These are phyloP conservation scores for Fusarium miscanthi DNA, from an alignment of 2,329 filamentous ascomycete genomes.

Conservation along the genomic window DNA sequence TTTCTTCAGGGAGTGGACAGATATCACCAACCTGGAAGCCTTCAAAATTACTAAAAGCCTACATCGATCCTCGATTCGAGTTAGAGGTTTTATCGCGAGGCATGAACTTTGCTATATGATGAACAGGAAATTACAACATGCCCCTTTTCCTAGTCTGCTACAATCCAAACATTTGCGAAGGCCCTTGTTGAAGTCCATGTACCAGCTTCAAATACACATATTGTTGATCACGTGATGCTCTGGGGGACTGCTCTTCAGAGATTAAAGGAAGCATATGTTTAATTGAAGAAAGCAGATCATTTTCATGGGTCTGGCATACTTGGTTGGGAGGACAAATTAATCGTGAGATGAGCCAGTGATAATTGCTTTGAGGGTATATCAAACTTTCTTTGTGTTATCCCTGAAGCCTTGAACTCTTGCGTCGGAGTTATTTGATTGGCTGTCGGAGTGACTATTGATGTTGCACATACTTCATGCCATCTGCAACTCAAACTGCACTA, in stretches of 20 bases:
- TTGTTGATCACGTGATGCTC: not conserved
- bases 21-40: not conserved
- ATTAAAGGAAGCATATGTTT: not conserved
- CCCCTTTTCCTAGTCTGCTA: not conserved
- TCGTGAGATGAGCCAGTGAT: not conserved
- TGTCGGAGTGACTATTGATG: slow-evolving; percentile 13
- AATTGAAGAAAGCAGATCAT: not conserved
- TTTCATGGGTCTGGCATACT: not conserved
- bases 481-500: slow-evolving; percentile 17
- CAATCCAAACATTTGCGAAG: not conserved
- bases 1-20: not conserved
- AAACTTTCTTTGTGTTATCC: not conserved
- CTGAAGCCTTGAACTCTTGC: not conserved
- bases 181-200: not conserved
- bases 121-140: not conserved
- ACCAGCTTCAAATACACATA: not conserved
- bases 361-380: not conserved
- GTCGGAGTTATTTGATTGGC: slow-evolving; percentile 11
- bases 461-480: slow-evolving; percentile 21
- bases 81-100: not conserved
- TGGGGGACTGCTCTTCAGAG: not conserved
- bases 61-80: not conserved
- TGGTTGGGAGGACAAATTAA: not conserved
- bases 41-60: not conserved
- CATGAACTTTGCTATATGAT: not conserved